Evolutionary conservation across 441 rosid species (phyloP), one percentile per base, ranked within the genome.

Genomic region (Sinapis alba): DNA sequence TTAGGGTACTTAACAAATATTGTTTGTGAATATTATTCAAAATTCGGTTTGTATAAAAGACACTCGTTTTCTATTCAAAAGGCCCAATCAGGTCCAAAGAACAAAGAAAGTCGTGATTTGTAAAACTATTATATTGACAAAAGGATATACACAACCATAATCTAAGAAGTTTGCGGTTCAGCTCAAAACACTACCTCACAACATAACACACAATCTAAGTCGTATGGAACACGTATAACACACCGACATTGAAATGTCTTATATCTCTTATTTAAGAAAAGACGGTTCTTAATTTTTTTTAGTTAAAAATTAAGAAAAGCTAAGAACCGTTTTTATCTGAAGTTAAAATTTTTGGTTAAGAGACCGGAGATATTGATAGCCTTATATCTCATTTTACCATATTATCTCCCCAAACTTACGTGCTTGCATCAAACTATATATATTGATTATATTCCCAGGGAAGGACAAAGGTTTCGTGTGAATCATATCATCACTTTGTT

Each of bases 371-470:
- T n/a, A n/a, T n/a, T n/a, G n/a, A n/a, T n/a, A n/a, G n/a, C n/a
- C 18, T 36, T 60, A 60, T 63, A 77, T 5, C 26, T 66, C 45
- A 15, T 71, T 56, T 71, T 60, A 66, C 77, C 73, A 10, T 36
- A 72, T 57, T 34, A 56, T 59, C 59, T 70, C 38, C 65, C 77
- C 58, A 36, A 71, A 66, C 73, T 77, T 26, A 60, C 80, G 77
- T 77, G 77, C 50, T 60, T 60, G 16, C 68, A 77, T 76, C 57
- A 71, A n/a, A 77, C 63, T 71, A 15, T 23, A 6, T 11, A 24
- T 57, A 0, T 16, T 53, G n/a, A n/a, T 36, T 36, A n/a, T n/a
- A n/a, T n/a, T n/a, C n/a, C n/a, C 50, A 38, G 9, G 43, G 18
- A 51, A 19, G 19, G 30, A 38, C 11, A 16, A 19, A 28, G 12